Evolutionary conservation across 208 protist species (phyloP), one percentile per base, ranked within the genome.

Genomic region (Trypanosoma brucei): DNA sequence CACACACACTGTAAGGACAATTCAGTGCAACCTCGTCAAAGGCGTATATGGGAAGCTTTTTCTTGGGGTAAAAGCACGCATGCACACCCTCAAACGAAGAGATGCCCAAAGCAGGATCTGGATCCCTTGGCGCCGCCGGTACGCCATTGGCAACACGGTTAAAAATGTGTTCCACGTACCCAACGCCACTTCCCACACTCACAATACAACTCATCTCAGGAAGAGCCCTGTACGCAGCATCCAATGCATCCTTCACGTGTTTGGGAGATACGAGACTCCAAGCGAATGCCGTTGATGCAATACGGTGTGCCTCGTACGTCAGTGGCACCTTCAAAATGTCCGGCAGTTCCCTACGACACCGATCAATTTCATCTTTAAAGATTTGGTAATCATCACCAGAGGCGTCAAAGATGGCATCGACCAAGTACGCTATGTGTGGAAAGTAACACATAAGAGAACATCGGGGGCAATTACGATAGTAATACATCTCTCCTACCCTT

Each of bases 151-250:
- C 76, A 33, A 93, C 85, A 42, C 86, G 78, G 59, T 93, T 93
- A 65, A 96, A 91, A 33, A 96, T 60, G 56, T 96, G 90, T 72
- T 96, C 90, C 44, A 93, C 75, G 70, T 93, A 96, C 5, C 90
- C 90, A 35, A 61, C 72, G 14, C 85, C 90, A 62, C 85, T 93
- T 56, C 90, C 90, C 22, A 93, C 58, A 65, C 86, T 93, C 11
- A 92, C 68, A 56, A 96, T 63, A 14, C 65, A 54, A 44, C 67
- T 72, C 68, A 93, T 62, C 54, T 80, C 72, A 8, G 86, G 83
- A 50, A 89, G 69, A 58, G 62, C 64, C 2, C 51, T 59, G 39
- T 82, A 75, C 13, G 78, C 78, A 7, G 75, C 68, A 57, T 93
- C 81, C 50, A 96, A 59, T 33, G 85, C 90, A 60, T 89, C 79